Conservation (phyloP, 2,329 filamentous ascomycete genomes). For the Fusarium pininemorale region DNA sequence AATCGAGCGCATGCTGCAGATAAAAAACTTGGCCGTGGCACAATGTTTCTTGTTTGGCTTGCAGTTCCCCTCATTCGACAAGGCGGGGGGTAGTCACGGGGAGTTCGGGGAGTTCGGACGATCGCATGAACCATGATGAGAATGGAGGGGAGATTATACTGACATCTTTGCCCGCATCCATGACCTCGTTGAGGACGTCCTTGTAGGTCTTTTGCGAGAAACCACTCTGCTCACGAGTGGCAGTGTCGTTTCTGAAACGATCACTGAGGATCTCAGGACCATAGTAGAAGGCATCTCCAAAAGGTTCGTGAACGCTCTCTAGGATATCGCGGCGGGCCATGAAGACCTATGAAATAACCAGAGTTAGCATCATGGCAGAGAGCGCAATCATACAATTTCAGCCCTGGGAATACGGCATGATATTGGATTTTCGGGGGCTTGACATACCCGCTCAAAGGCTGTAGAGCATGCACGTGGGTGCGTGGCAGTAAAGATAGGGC, state of each 20-base stretch:
- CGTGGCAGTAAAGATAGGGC: constrained; percentile 89
- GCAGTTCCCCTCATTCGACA: constrained; percentile 14
- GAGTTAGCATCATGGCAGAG: constrained; percentile 3
- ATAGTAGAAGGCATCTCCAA: constrained; percentile 96
- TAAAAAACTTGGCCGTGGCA: constrained; percentile 1
- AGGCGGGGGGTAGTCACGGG: constrained; percentile 20
- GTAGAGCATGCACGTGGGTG: constrained; percentile 96
- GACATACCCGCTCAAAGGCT: constrained; percentile 88
- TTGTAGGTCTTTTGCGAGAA: constrained; percentile 76
- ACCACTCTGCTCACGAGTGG: constrained; percentile 66
- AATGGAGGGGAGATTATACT: constrained; percentile 43
- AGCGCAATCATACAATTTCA: not conserved
- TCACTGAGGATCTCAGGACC: constrained; percentile 87
- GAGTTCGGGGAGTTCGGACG: constrained; percentile 32
- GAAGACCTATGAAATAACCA: constrained; percentile 73
- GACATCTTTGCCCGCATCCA: constrained; percentile 78
- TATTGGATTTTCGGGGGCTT: not conserved
- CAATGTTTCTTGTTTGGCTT: constrained; percentile 9
- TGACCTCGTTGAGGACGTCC: constrained; percentile 80
- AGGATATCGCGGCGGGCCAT: constrained; percentile 90
- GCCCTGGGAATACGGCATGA: not conserved
- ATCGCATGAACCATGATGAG: constrained; percentile 18
- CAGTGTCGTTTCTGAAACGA: constrained; percentile 77
- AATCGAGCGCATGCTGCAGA: not conserved
- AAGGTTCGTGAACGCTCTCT: constrained; percentile 91